phyloP scores from a whole-genome alignment of 2,329 filamentous ascomycete species.

The Fusarium fujikuroi region DNA sequence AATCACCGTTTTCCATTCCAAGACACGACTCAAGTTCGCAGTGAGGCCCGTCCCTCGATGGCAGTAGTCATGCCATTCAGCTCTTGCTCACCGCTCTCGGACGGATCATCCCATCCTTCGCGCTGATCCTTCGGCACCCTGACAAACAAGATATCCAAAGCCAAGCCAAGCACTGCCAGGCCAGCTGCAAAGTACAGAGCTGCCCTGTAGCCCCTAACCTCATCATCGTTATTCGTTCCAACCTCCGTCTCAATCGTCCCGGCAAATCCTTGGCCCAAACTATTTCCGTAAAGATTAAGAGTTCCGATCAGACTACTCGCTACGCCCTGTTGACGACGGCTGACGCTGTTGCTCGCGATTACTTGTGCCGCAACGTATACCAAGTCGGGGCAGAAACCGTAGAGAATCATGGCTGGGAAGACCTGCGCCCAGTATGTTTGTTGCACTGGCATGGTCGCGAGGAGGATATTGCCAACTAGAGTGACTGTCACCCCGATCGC shows the following conservation, averaged over 20 bases:
- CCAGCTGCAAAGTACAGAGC: constrained; percentile 21
- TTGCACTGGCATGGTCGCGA: constrained; percentile 57
- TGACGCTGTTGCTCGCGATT: constrained; percentile 63
- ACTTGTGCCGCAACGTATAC: constrained; percentile 63
- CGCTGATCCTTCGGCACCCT: constrained; percentile 21
- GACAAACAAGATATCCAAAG: constrained; percentile 8
- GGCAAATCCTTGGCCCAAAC: constrained; percentile 48
- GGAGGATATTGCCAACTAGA: constrained; percentile 10
- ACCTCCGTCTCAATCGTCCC: constrained; percentile 49
- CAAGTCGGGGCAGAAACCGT: constrained; percentile 58
- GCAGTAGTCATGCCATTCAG: constrained; percentile 6
- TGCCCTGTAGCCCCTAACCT: constrained; percentile 3
- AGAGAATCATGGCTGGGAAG: constrained; percentile 53
- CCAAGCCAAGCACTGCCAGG: constrained; percentile 3
- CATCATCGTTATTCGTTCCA: background rate
- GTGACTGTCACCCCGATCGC: constrained; percentile 51
- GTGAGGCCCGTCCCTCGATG: background rate
- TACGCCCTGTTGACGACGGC: constrained; percentile 60
- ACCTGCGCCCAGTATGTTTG: constrained; percentile 54
- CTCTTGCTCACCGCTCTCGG: background rate
- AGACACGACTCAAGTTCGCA: background rate
- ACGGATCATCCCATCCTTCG: constrained; percentile 15
- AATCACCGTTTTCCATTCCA: fast-evolving
- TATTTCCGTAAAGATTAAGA: constrained; percentile 48
- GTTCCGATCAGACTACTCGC: constrained; percentile 60